Conservation (phyloP, 1,284 basidiomycete genomes). For the Rhodofomes roseus region DNA sequence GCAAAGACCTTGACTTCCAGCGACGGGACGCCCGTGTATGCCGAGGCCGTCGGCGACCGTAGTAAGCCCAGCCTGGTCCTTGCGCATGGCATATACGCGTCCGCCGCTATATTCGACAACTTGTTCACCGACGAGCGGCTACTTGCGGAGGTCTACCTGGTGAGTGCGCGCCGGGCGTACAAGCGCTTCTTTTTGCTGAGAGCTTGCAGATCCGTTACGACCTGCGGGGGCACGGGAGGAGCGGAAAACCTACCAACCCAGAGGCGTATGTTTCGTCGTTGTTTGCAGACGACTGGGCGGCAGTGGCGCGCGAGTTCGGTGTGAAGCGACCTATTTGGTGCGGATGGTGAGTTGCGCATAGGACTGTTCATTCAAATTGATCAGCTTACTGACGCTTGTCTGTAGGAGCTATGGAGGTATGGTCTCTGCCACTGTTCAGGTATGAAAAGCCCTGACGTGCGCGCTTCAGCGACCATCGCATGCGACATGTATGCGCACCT, state of each 20-base stretch:
- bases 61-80: slow-evolving; percentile 35
- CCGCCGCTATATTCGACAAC: slow-evolving; percentile 29
- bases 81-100: slow-evolving; percentile 34
- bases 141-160: slow-evolving; percentile 29
- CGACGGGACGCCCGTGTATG: slow-evolving; percentile 23
- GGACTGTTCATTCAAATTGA: neutral
- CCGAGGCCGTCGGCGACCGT: slow-evolving; percentile 35
- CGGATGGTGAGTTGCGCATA: slow-evolving; percentile 19
- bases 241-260: slow-evolving; percentile 15
- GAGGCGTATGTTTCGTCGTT: slow-evolving; percentile 18
- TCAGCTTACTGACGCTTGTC: neutral
- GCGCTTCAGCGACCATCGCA: slow-evolving; percentile 13
- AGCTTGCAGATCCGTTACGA: slow-evolving; percentile 28
- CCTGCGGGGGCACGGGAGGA: slow-evolving; percentile 28
- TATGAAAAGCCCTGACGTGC: neutral
- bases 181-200: no score
- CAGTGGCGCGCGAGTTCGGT: slow-evolving; percentile 22
- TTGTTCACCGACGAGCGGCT: slow-evolving; percentile 30
- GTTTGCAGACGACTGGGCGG: slow-evolving; percentile 25
- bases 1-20: slow-evolving; percentile 16
- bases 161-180: slow-evolving; percentile 12
- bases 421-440: neutral
- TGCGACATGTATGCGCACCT: slow-evolving; percentile 19
- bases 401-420: slow-evolving; percentile 6
- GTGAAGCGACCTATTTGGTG: slow-evolving; percentile 20